Base-by-base conservation (phyloP, 768 basidiomycete species). In the Amanita thiersii region DNA sequence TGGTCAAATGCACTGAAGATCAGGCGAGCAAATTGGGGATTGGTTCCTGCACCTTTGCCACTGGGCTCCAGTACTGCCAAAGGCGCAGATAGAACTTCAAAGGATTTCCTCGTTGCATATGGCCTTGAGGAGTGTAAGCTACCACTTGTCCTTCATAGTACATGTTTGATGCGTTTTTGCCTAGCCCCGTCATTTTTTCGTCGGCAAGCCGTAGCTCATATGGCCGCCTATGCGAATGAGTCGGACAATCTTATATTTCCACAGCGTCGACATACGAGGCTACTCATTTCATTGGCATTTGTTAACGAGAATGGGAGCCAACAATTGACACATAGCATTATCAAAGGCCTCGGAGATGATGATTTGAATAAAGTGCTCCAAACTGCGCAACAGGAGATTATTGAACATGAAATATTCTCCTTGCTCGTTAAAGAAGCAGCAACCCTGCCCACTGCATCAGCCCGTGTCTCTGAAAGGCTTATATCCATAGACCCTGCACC, bases 1-100 rank as follows among this genome's bases (percentile, higher is more conserved):
- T 91, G 88, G 88, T 67, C 79, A 5, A 77, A 89, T 55, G 88
- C 88, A 3, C 66, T 91, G 34, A 82, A 76, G 54, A 79, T 86
- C 33, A 66, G 88, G 47, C 62, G 74, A 51, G 77, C 70, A 5
- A 90, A 91, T 50, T 91, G 88, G 88, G 73, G 81, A 10, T 62
- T 91, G 24, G 73, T 82, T 31, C 84, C 86, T 23, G 83, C 86
- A 6, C 86, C 87, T 17, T 68, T 88, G 28, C 86, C 84, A 10
- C 62, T 65, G 29, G 86, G 85, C 28, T 72, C 81, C 18, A 64
- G 77, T 0, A 78, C 69, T 0, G 86, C 82, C 10, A 86, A 86
- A 59, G 83, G 84, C 19, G 75, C 81, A 5, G 87, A 89, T 53
- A 80, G 75, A 60, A 82, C 86, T 3, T 75, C 82, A 0, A 87